Evolutionary conservation across 345 rosid genomes (phyloP), one percentile per base, ranked within the genome.

Genomic region (Salix koriyanagi): DNA sequence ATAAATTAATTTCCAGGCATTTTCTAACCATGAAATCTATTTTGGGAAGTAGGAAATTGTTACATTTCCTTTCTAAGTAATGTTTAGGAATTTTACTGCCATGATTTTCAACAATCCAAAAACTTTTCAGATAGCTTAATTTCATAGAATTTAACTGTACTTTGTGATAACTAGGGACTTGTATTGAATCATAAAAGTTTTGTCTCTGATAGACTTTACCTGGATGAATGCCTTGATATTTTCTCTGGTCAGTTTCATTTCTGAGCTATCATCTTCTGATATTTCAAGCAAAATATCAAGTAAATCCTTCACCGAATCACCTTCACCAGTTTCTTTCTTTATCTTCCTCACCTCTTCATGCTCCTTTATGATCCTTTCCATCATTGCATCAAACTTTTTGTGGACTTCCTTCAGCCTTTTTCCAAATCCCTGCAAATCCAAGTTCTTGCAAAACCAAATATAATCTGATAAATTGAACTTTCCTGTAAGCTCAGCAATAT

Each of bases 211-310:
- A 37, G 37, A 52, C 58, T 11, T 67, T 83, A 90, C 91, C 87
- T 86, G 67, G 81, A 86, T 71, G 85, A 90, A 88, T 70, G 90
- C 85, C 79, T 86, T 90, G 23, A 88, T 83, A 81, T 88, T 88
- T 64, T 88, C 90, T 71, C 62, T 80, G 37, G 88, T 86, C 80
- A 86, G 32, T 71, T 67, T 80, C 48, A 88, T 87, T 69, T 88
- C 85, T 12, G 90, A 78, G 74, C 71, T 83, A 21, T 80, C 80
- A 79, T 88, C 87, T 69, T 84, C 88, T 7, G 77, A 52, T 77
- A 85, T 80, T n/a, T 82, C 83, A 4, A 90, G 85, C 39, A 88
- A 67, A 37, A 90, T 79, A 44, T 88, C 79, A 5, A 90, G 88
- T 62, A 88, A 36, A 83, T 90, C 91, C 60, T 81, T 86, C 18